Percentiles rank a stretch among this genome's conserved stretches.
Evolutionary conservation across 805 yeast genomes (phyloP).

Genomic region (Starmerella bombicola): DNA sequence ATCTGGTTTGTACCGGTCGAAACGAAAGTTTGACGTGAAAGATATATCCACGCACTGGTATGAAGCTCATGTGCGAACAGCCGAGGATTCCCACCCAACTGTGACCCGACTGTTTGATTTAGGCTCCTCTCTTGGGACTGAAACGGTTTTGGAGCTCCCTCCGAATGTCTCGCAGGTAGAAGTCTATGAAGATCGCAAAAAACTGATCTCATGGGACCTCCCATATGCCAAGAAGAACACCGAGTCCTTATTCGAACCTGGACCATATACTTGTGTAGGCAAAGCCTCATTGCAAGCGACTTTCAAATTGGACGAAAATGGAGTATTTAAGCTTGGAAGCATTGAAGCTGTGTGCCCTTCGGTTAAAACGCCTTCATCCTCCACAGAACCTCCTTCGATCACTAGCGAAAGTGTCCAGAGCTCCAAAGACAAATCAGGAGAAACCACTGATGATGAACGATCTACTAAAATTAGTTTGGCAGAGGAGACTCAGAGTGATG

Average conservation of each 20-base stretch:
- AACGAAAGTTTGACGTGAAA: constrained; percentile 40
- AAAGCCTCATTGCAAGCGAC: constrained; percentile 14
- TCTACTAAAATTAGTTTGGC: background rate
- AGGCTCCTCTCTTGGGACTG: constrained; percentile 27
- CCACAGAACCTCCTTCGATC: background rate
- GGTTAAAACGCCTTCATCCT: constrained; percentile 2
- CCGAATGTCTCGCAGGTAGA: constrained; percentile 26
- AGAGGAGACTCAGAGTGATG: background rate
- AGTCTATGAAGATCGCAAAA: constrained; percentile 32
- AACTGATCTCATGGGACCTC: constrained; percentile 26
- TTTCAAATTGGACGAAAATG: constrained; percentile 16
- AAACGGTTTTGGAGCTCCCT: constrained; percentile 26
- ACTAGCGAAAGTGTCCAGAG: constrained; percentile 4
- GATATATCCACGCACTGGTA: constrained; percentile 46
- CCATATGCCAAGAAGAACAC: constrained; percentile 21
- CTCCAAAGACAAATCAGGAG: background rate
- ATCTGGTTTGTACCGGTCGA: constrained; percentile 54
- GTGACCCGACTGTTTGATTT: constrained; percentile 11
- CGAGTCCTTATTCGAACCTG: constrained; percentile 25
- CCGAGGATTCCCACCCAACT: constrained; percentile 20
- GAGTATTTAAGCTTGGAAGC: constrained; percentile 16
- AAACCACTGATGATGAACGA: background rate
- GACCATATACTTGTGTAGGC: constrained; percentile 14
- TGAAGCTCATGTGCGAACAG: constrained; percentile 28
- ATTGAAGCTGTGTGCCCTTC: constrained; percentile 20